These are phyloP conservation scores for Paradendryphiella salina DNA, from an alignment of 2,329 filamentous ascomycete species.

Conservation along the genomic window DNA sequence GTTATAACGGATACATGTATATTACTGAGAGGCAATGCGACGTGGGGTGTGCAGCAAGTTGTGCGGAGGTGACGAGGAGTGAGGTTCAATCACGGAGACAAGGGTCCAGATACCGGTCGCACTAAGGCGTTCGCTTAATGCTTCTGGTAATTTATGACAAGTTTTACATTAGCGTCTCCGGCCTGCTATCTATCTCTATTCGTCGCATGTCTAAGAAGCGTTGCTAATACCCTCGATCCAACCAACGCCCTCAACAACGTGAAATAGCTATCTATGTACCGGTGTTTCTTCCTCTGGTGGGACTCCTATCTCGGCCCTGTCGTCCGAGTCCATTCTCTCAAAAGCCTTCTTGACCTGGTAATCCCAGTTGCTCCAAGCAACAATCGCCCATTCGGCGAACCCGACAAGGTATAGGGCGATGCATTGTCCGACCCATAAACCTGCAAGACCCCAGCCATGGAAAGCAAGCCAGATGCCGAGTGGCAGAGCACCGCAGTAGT, in stretches of 20 bases:
- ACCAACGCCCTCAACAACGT: neutral
- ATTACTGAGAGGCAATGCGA: constrained; percentile 8
- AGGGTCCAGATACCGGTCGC: constrained; percentile 26
- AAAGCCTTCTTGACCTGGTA: constrained; percentile 72
- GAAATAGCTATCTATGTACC: constrained; percentile 17
- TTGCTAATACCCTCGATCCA: constrained; percentile 20
- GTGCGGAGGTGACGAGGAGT: constrained; percentile 22
- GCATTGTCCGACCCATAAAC: constrained; percentile 83
- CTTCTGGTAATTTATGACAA: constrained; percentile 28
- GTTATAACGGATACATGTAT: constrained; percentile 7
- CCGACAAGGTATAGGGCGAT: constrained; percentile 74
- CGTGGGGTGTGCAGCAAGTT: constrained; percentile 25
- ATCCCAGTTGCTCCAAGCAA: constrained; percentile 77
- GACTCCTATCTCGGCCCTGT: constrained; percentile 48
- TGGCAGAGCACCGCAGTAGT: constrained; percentile 80
- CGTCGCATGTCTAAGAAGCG: constrained; percentile 21
- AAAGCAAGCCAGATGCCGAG: constrained; percentile 84
- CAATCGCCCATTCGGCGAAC: constrained; percentile 75
- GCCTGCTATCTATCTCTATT: constrained; percentile 32
- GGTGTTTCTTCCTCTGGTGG: constrained; percentile 26
- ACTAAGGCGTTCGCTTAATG: constrained; percentile 26
- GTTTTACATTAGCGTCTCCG: constrained; percentile 22
- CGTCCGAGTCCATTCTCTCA: constrained; percentile 64
- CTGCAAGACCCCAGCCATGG: constrained; percentile 78
- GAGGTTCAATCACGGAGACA: constrained; percentile 23